Percentiles rank a stretch among this genome's conserved stretches.
These are phyloP conservation scores for Chaetomium tenue DNA, from an alignment of 495 filamentous ascomycete genomes.

Conservation along the genomic window DNA sequence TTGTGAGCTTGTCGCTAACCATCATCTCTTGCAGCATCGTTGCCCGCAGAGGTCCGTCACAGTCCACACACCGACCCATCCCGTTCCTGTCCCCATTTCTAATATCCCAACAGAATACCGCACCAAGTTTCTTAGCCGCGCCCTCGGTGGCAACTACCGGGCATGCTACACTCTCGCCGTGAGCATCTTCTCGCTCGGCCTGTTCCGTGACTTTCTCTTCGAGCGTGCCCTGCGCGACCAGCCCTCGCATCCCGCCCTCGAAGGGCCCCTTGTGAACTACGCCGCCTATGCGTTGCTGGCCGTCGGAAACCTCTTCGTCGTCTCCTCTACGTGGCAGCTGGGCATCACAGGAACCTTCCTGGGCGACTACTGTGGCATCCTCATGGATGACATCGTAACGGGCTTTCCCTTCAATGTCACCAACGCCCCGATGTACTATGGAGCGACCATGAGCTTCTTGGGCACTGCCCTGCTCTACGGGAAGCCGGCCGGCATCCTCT, in stretches of 20 bases:
- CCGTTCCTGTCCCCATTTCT: neutral
- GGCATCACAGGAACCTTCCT: constrained; percentile 96
- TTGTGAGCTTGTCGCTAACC: constrained; percentile 20
- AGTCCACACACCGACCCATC: neutral
- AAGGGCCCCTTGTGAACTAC: constrained; percentile 49
- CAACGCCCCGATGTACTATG: constrained; percentile 94
- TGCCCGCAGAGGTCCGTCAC: constrained; percentile 61
- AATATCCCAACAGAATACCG: constrained; percentile 69
- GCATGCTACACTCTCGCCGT: constrained; percentile 89
- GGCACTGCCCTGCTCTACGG: constrained; percentile 85
- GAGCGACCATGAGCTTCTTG: constrained; percentile 86
- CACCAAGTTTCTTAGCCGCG: constrained; percentile 79
- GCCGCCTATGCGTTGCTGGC: constrained; percentile 68
- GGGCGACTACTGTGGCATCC: constrained; percentile 96
- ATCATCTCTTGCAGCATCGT: constrained; percentile 51
- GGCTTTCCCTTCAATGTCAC: constrained; percentile 95
- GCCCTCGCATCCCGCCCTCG: constrained; percentile 66
- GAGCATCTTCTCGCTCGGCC: constrained; percentile 85
- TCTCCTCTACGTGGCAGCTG: constrained; percentile 86
- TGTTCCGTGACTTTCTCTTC: constrained; percentile 77
- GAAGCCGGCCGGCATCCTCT: constrained; percentile 78
- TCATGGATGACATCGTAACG: constrained; percentile 92
- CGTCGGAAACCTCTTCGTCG: constrained; percentile 77
- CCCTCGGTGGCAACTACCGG: constrained; percentile 77
- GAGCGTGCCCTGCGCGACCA: constrained; percentile 74